Evolutionary conservation across 495 filamentous ascomycete species (phyloP).

Genomic region (Penicillium diatomitis): DNA sequence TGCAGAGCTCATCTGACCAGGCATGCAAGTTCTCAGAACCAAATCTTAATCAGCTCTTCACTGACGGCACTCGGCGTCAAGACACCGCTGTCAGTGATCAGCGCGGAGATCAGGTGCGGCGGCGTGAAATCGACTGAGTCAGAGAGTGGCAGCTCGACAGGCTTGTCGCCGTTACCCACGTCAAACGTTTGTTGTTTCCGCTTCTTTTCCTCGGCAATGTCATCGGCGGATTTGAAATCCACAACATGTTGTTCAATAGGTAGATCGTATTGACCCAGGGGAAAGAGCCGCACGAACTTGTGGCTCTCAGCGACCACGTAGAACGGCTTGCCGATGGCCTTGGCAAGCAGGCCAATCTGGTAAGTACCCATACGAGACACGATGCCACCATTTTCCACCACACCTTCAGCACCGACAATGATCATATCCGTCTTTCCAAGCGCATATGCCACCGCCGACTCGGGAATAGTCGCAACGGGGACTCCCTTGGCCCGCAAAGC

Average conservation of each 20-base stretch:
- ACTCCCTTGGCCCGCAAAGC: slow-evolving; percentile 65
- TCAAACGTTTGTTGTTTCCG: slow-evolving; percentile 19
- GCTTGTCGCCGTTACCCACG: slow-evolving; percentile 16
- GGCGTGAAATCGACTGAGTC: slow-evolving; percentile 83
- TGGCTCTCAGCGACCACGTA: slow-evolving; percentile 93
- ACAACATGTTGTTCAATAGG: slow-evolving; percentile 68
- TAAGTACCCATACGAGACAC: slow-evolving; percentile 86
- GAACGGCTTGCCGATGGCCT: slow-evolving; percentile 67
- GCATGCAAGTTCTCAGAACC: slow-evolving; percentile 38
- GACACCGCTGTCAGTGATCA: slow-evolving; percentile 70
- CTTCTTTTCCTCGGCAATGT: slow-evolving; percentile 35
- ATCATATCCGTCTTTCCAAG: slow-evolving; percentile 73
- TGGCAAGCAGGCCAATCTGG: slow-evolving; percentile 77
- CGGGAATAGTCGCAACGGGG: slow-evolving; percentile 74
- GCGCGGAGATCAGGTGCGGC: slow-evolving; percentile 67
- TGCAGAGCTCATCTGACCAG: background rate
- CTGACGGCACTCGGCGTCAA: slow-evolving; percentile 68
- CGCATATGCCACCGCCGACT: slow-evolving; percentile 75
- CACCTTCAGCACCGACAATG: slow-evolving; percentile 87
- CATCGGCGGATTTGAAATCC: slow-evolving; percentile 51
- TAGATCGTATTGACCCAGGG: slow-evolving; percentile 68
- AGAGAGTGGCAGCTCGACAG: slow-evolving; percentile 19
- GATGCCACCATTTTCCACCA: slow-evolving; percentile 88
- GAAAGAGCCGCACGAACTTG: slow-evolving; percentile 82
- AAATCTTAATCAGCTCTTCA: slow-evolving; percentile 71